Evolutionary conservation across 768 basidiomycete genomes (phyloP).

Genomic region (Leccinum longicurvipes): DNA sequence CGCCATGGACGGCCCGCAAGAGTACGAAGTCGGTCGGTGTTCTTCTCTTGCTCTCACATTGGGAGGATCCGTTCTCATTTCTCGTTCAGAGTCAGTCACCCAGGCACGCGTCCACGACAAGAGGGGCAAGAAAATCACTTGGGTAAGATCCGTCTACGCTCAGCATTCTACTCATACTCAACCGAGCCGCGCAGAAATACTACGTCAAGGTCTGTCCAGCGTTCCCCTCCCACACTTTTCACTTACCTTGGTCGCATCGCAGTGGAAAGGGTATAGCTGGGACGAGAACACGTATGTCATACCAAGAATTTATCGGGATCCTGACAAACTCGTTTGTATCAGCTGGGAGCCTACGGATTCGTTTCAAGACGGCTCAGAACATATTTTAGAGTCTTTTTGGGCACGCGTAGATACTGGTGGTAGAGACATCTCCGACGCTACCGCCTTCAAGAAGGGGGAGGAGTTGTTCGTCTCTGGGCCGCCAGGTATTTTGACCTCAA

Average conservation of each 20-base stretch:
- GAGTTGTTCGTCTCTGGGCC: slow-evolving; percentile 54
- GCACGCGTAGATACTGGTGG: slow-evolving; percentile 29
- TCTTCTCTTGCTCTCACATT: background rate
- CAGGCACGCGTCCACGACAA: slow-evolving; percentile 49
- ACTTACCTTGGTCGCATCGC: slow-evolving; percentile 5
- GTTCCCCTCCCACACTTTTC: background rate
- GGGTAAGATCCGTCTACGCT: slow-evolving; percentile 39
- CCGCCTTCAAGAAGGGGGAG: slow-evolving; percentile 52
- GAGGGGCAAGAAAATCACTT: slow-evolving; percentile 44
- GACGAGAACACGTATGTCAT: slow-evolving; percentile 56
- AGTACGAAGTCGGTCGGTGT: slow-evolving; percentile 68
- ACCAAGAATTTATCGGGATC: background rate
- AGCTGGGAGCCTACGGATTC: slow-evolving; percentile 71
- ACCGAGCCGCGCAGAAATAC: slow-evolving; percentile 43
- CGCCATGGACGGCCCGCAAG: slow-evolving; percentile 39
- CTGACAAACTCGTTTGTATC: slow-evolving; percentile 6
- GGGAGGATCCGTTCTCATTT: background rate
- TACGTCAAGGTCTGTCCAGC: slow-evolving; percentile 49
- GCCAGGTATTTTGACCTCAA: slow-evolving; percentile 42
- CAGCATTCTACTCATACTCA: slow-evolving; percentile 10
- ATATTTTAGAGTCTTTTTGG: slow-evolving; percentile 44
- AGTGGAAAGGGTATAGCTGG: slow-evolving; percentile 62
- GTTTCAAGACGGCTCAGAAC: slow-evolving; percentile 53
- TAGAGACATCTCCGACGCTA: slow-evolving; percentile 48
- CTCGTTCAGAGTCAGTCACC: slow-evolving; percentile 46